These are phyloP conservation scores for Ophiostoma sp. DNA, from an alignment of 2,329 filamentous ascomycete species.

Conservation along the genomic window DNA sequence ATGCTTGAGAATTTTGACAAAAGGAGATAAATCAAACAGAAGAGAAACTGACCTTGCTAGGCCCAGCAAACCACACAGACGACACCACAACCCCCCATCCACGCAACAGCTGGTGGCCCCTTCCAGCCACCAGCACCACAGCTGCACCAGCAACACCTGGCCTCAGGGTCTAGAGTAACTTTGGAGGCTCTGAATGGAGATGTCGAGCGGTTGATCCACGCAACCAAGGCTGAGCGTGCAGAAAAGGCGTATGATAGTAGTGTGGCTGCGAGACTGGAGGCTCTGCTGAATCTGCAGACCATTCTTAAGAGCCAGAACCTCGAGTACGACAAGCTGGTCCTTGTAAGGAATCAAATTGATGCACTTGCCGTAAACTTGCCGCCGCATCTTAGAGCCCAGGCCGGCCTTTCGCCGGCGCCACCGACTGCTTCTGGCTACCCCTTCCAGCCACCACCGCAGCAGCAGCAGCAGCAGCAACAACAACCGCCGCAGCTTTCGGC, in stretches of 20 bases:
- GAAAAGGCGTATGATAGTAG: conserved; percentile 69
- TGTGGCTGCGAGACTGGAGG: conserved; percentile 74
- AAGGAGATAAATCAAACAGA: neutral
- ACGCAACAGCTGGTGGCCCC: conserved; percentile 35
- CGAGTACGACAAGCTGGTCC: conserved; percentile 73
- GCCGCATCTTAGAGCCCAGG: conserved; percentile 39
- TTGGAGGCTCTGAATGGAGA: conserved; percentile 75
- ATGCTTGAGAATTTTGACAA: neutral
- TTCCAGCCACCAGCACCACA: conserved; percentile 37
- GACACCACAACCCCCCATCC: conserved; percentile 37
- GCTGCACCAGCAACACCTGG: conserved; percentile 16
- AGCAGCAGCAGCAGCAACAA: conserved; percentile 29
- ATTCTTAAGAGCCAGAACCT: conserved; percentile 73
- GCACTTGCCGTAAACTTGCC: conserved; percentile 64
- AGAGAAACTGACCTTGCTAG: neutral
- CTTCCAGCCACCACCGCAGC: conserved; percentile 32
- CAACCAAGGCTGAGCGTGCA: conserved; percentile 67
- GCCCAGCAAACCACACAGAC: conserved; percentile 29
- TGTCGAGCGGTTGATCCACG: conserved; percentile 70
- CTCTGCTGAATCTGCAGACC: conserved; percentile 77
- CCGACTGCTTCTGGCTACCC: conserved; percentile 29
- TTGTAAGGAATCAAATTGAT: conserved; percentile 79
- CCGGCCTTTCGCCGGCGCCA: conserved; percentile 32
- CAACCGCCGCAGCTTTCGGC: conserved; percentile 22
- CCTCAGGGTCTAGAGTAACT: conserved; percentile 46